Conservation (phyloP, 169 alveolate species). For the Eimeria praecox region DNA sequence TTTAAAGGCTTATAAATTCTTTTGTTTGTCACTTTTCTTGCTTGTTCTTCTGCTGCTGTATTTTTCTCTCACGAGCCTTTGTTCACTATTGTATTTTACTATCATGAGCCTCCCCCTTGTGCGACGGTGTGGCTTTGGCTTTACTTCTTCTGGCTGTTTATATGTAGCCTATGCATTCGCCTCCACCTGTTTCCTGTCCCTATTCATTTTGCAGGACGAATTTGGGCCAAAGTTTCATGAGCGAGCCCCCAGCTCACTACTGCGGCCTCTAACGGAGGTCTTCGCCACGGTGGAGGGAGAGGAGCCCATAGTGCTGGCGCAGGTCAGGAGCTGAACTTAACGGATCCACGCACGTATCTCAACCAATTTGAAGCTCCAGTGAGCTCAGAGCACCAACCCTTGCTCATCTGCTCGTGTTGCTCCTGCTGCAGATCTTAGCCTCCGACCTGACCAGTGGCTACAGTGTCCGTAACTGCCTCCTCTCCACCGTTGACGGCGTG, state of each 20-base stretch:
- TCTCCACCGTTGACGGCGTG: constrained; percentile 73
- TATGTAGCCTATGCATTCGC: neutral
- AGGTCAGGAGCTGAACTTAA: constrained; percentile 19
- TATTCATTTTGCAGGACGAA: constrained; percentile 67
- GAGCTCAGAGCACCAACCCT: neutral
- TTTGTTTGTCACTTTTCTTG: neutral
- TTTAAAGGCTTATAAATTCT: no score
- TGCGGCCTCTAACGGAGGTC: constrained; percentile 80
- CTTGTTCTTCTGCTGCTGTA: neutral
- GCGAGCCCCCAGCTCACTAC: constrained; percentile 79
- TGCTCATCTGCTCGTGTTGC: neutral
- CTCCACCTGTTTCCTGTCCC: neutral
- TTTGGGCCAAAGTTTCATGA: constrained; percentile 78
- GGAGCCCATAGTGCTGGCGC: constrained; percentile 77
- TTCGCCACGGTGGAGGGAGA: constrained; percentile 78
- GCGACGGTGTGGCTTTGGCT: constrained; percentile 5
- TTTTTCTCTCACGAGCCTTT: neutral
- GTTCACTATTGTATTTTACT: neutral
- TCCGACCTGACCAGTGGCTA: constrained; percentile 83
- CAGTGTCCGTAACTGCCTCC: constrained; percentile 66
- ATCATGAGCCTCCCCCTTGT: neutral
- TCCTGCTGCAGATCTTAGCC: constrained; percentile 78
- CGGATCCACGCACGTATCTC: neutral
- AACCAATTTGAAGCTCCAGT: neutral
- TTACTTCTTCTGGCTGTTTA: neutral